Percentiles rank a stretch among this genome's conserved stretches.
These are phyloP conservation scores for Apiotrichum siamense DNA, from an alignment of 1,284 basidiomycete genomes.

Conservation along the genomic window DNA sequence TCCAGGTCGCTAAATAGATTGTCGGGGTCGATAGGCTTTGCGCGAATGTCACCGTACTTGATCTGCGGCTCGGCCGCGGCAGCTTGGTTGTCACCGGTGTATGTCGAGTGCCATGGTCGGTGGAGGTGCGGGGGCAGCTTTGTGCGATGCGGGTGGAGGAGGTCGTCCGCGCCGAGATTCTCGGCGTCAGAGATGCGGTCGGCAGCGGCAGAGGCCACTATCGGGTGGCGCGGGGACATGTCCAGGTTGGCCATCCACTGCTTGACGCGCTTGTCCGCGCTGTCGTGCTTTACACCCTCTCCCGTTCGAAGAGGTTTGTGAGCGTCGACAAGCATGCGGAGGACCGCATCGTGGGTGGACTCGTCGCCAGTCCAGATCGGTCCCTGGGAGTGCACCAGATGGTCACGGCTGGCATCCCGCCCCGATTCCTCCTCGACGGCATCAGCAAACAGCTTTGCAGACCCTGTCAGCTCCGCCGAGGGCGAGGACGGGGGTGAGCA, in stretches of 20 bases:
- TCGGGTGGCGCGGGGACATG: conserved; percentile 25
- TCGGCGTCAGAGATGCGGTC: neutral
- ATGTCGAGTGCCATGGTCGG: conserved; percentile 44
- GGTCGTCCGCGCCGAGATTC: neutral
- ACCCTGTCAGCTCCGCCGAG: conserved; percentile 46
- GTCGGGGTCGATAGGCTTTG: conserved; percentile 19
- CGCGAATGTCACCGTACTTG: conserved; percentile 40
- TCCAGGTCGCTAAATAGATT: conserved; percentile 34
- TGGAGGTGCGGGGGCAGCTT: conserved; percentile 43
- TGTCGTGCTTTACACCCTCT: conserved; percentile 41
- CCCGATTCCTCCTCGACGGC: conserved; percentile 56
- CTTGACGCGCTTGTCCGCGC: conserved; percentile 69
- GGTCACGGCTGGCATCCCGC: conserved; percentile 20
- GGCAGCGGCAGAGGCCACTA: neutral
- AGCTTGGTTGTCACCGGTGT: conserved; percentile 31
- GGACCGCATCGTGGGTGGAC: conserved; percentile 61
- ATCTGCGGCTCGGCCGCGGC: conserved; percentile 24
- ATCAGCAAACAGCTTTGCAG: conserved; percentile 65
- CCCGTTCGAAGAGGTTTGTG: conserved; percentile 65
- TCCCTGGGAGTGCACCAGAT: conserved; percentile 43
- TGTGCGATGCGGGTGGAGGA: conserved; percentile 28
- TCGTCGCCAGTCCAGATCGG: conserved; percentile 68
- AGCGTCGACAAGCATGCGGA: conserved; percentile 79
- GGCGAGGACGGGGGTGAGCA: too few relatives aligned
- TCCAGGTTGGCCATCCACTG: conserved; percentile 45